A percentile compares a stretch with the other conserved stretches of the same genome.
These are phyloP conservation scores for Fusarium sp. DNA, from an alignment of 2,329 filamentous ascomycete genomes.

Conservation along the genomic window DNA sequence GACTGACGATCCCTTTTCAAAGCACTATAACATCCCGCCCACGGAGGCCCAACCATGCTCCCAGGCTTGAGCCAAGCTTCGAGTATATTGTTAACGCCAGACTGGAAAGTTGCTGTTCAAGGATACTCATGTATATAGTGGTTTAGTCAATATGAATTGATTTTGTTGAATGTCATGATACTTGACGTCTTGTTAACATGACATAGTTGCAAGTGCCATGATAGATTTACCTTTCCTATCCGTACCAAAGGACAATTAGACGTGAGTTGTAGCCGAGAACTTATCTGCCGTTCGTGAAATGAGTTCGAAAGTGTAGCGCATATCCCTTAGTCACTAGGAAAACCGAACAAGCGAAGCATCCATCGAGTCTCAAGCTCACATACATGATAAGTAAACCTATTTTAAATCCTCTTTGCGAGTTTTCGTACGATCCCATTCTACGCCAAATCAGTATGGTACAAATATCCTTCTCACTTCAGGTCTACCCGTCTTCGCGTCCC, in stretches of 20 bases:
- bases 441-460: slow-evolving; percentile 50
- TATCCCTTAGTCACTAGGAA: not conserved
- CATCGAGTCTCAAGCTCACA: slow-evolving; percentile 16
- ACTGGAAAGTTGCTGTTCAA: not conserved
- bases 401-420: slow-evolving; percentile 29
- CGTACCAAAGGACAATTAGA: too few species aligned
- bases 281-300: not conserved
- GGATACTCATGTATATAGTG: not conserved
- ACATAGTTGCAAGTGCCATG: not conserved
- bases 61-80: not conserved
- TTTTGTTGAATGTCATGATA: not conserved
- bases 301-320: not conserved
- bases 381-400: slow-evolving; percentile 20
- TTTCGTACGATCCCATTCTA: slow-evolving; percentile 42
- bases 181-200: not conserved
- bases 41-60: slow-evolving; percentile 41
- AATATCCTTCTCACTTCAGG: slow-evolving; percentile 41
- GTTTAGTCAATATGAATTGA: not conserved
- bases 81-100: not conserved
- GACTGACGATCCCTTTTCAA: slow-evolving; percentile 49
- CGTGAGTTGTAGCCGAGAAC: not conserved
- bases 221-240: too few species aligned
- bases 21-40: slow-evolving; percentile 42
- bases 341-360: not conserved
- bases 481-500: slow-evolving; percentile 30